These are phyloP conservation scores for Dactylellina leptospora DNA, from an alignment of 2,329 filamentous ascomycete genomes.

Conservation along the genomic window DNA sequence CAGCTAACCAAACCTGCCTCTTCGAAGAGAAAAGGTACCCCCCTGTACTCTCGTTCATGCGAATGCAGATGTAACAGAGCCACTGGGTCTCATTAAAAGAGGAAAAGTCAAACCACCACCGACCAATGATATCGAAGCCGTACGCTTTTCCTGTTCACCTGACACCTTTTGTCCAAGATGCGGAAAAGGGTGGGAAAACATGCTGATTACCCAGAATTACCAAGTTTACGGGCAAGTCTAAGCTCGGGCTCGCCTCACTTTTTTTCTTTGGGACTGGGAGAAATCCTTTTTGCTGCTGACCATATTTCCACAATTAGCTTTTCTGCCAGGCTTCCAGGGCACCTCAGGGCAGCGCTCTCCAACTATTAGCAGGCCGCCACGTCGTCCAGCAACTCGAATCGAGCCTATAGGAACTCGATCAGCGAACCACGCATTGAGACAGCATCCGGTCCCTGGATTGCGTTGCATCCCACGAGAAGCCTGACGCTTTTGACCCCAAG, in stretches of 20 bases:
- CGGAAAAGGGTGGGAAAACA: conserved; percentile 47
- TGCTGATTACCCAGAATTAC: conserved; percentile 52
- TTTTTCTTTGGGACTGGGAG: conserved; percentile 12
- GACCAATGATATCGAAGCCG: conserved; percentile 45
- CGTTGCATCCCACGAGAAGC: conserved; percentile 37
- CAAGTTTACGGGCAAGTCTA: conserved; percentile 50
- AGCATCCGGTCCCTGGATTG: conserved; percentile 48
- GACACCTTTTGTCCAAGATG: conserved; percentile 46
- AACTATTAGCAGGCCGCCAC: conserved; percentile 52
- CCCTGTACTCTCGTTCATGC: conserved; percentile 49
- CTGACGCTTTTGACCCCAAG: conserved; percentile 37
- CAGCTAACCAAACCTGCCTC: too few species aligned
- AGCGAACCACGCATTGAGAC: conserved; percentile 52
- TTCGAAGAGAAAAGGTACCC: conserved; percentile 11
- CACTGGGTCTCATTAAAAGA: conserved; percentile 40
- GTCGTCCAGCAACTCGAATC: conserved; percentile 43
- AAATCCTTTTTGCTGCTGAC: conserved; percentile 10
- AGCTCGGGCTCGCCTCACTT: conserved; percentile 52
- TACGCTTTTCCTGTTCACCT: conserved; percentile 48
- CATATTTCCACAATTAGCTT: conserved; percentile 35
- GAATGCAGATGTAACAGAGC: conserved; percentile 52
- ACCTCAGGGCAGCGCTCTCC: conserved; percentile 36
- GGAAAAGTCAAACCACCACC: conserved; percentile 43
- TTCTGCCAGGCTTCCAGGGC: conserved; percentile 39
- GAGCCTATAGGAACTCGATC: conserved; percentile 51